Evolutionary conservation across 2,329 filamentous ascomycete species (phyloP).

Genomic region (Cyanodermella asteris): DNA sequence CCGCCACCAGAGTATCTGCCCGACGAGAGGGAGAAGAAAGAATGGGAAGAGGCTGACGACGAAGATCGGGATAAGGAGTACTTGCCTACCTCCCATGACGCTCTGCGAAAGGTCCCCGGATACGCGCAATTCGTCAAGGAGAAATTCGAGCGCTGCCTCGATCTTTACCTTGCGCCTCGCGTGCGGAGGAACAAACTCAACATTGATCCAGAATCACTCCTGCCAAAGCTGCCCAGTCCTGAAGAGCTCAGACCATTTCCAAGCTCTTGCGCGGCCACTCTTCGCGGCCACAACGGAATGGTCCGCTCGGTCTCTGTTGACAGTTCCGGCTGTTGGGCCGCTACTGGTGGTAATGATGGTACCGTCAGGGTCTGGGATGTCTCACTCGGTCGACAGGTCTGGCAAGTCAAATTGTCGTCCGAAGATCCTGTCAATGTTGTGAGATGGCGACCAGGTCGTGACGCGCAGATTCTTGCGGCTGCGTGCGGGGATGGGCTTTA

Average conservation of each 20-base stretch:
- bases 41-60: conserved; percentile 68
- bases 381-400: conserved; percentile 65
- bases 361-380: conserved; percentile 82
- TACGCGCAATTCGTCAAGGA: conserved; percentile 85
- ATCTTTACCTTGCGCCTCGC: conserved; percentile 83
- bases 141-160: conserved; percentile 83
- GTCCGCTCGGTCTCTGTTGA: conserved; percentile 72
- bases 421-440: conserved; percentile 68
- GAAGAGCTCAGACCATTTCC: conserved; percentile 92
- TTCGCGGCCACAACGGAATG: conserved; percentile 68
- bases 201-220: conserved; percentile 79
- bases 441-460: conserved; percentile 69
- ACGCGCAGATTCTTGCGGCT: conserved; percentile 61
- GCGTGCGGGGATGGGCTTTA: conserved; percentile 70
- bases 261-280: conserved; percentile 68
- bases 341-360: conserved; percentile 85
- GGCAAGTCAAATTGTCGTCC: conserved; percentile 56
- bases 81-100: conserved; percentile 58
- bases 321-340: conserved; percentile 64
- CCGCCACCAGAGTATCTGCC: conserved; percentile 88
- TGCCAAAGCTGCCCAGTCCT: conserved; percentile 81
- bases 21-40: conserved; percentile 57
- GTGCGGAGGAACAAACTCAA: conserved; percentile 86
- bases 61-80: conserved; percentile 85
- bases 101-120: conserved; percentile 75